phyloP scores from a whole-genome alignment of 768 basidiomycete genomes.

The Pleurotus citrinopileatus region DNA sequence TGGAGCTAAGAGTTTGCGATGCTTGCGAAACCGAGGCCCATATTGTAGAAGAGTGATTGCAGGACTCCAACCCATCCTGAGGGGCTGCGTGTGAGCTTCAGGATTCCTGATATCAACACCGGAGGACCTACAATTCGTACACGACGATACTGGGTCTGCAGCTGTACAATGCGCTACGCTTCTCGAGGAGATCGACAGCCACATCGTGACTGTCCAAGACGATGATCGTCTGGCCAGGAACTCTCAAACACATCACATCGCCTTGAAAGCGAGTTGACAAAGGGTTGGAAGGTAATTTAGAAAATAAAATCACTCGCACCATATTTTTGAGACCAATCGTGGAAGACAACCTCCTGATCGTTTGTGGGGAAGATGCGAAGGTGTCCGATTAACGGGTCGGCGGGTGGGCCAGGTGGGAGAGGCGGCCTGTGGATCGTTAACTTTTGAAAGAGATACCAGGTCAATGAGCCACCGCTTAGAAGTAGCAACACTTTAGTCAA shows the following conservation, averaged over 20 bases:
- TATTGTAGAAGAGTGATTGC: constrained; percentile 15
- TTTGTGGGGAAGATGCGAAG: constrained; percentile 20
- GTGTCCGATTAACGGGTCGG: constrained; percentile 26
- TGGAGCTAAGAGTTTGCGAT: constrained; percentile 16
- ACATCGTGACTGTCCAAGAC: constrained; percentile 21
- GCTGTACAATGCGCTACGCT: constrained; percentile 24
- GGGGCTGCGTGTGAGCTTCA: neutral
- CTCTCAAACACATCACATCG: constrained; percentile 19
- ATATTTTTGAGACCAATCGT: constrained; percentile 26
- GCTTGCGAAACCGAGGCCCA: constrained; percentile 15
- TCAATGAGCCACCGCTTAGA: too few relatives aligned
- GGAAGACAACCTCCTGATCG: constrained; percentile 20
- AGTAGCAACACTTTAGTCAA: too few relatives aligned
- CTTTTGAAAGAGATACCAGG: too few relatives aligned
- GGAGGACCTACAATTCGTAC: constrained; percentile 17
- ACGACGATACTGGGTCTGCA: constrained; percentile 17
- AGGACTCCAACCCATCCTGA: constrained; percentile 17
- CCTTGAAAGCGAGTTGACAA: constrained; percentile 12
- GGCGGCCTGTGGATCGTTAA: neutral
- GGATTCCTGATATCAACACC: neutral
- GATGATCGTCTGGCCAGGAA: constrained; percentile 25
- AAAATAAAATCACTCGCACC: constrained; percentile 15
- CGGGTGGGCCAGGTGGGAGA: constrained; percentile 23
- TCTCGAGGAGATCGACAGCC: constrained; percentile 27
- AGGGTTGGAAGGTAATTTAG: neutral